A percentile compares a stretch with the other conserved stretches of the same genome.
These are phyloP conservation scores for Narthecium ossifragum DNA, from an alignment of 106 monocot species.

Conservation along the genomic window DNA sequence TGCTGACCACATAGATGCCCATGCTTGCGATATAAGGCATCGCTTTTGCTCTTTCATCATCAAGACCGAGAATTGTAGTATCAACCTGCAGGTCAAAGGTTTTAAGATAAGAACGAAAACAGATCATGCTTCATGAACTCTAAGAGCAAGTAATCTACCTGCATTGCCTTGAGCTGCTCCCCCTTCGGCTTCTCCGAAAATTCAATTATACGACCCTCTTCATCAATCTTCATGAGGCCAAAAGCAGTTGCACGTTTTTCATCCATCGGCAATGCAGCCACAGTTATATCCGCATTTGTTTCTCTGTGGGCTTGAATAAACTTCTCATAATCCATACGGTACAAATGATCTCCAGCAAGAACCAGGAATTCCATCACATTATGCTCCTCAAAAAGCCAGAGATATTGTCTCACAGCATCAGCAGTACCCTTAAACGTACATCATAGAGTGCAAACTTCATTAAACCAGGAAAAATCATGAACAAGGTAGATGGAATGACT, in stretches of 20 bases:
- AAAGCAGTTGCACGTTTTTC: conserved; percentile 86
- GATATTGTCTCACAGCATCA: conserved; percentile 94
- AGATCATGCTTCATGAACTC: not conserved
- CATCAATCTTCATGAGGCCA: conserved; percentile 97
- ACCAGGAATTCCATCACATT: conserved; percentile 84
- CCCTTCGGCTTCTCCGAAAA: conserved; percentile 97
- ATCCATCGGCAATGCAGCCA: conserved; percentile 94
- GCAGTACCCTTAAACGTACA: conserved; percentile 99
- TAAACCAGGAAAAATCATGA: too few species aligned
- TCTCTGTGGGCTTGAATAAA: conserved; percentile 98
- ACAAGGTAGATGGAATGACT: too few species aligned
- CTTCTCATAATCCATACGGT: conserved; percentile 97
- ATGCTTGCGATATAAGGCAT: conserved; percentile 97
- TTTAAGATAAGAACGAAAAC: not conserved
- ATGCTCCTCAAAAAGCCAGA: conserved; percentile 96
- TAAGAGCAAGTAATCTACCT: conserved; percentile 35
- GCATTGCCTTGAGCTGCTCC: conserved; percentile 85
- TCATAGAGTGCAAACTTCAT: too few species aligned
- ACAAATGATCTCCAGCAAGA: conserved; percentile 94
- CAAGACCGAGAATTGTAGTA: conserved; percentile 90
- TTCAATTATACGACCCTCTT: conserved; percentile 91
- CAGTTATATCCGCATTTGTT: conserved; percentile 93
- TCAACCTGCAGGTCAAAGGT: conserved; percentile 78
- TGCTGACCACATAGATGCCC: conserved; percentile 98
- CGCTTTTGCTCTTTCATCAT: conserved; percentile 80